phyloP scores from a whole-genome alignment of 306 rosid species.

The Lupinus albus region DNA sequence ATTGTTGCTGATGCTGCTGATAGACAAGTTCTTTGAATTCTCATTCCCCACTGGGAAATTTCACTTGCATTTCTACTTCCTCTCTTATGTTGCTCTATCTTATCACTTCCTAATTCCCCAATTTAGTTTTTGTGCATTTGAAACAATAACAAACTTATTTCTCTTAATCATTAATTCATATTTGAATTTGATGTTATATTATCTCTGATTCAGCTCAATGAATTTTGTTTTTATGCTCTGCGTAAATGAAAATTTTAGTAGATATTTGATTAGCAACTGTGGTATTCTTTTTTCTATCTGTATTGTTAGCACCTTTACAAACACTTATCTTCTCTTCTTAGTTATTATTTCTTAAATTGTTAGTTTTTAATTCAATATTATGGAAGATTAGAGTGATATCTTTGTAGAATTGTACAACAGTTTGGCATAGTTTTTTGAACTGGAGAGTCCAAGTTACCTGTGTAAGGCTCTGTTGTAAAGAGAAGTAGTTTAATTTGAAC shows the following conservation, averaged over 20 bases:
- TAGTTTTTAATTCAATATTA: conserved; percentile 30
- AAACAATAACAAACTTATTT: conserved; percentile 16
- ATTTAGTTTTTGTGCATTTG: conserved; percentile 27
- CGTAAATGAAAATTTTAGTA: background rate
- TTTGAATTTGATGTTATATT: conserved; percentile 17
- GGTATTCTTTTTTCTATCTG: background rate
- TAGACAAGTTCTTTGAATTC: conserved; percentile 77
- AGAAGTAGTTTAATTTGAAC: too few species aligned
- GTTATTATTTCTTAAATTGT: background rate
- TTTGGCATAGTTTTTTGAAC: background rate
- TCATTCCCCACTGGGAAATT: conserved; percentile 13
- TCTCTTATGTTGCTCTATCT: conserved; percentile 25
- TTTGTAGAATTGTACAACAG: background rate
- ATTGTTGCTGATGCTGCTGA: conserved; percentile 98
- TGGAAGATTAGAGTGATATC: background rate
- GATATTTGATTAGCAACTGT: conserved; percentile 13
- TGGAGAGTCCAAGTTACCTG: too few species aligned
- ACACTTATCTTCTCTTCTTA: background rate
- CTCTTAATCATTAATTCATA: background rate
- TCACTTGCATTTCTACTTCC: conserved; percentile 25
- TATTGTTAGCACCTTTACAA: background rate
- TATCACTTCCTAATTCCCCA: conserved; percentile 14
- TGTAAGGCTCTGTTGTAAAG: too few species aligned
- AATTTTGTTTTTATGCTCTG: background rate
- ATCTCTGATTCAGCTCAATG: conserved; percentile 12